phyloP scores from a whole-genome alignment of 2,329 filamentous ascomycete genomes.

The Calonectria naviculata region DNA sequence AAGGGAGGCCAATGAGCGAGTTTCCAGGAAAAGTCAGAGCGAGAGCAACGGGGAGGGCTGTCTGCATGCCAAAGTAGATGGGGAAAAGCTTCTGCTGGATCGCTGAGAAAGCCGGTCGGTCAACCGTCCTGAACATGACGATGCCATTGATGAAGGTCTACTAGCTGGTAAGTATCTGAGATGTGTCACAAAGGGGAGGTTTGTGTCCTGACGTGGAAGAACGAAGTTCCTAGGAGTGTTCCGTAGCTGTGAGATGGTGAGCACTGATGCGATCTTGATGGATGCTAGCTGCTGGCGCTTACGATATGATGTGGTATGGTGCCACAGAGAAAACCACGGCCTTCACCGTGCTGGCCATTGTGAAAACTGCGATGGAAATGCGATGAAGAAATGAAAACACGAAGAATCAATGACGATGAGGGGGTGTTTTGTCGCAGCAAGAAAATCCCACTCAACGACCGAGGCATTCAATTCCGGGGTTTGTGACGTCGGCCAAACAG shows the following conservation, averaged over 20 bases:
- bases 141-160: conserved; percentile 82
- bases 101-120: conserved; percentile 82
- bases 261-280: conserved; percentile 7
- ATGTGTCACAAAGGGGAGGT: neutral
- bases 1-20: conserved; percentile 56
- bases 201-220: conserved; percentile 75
- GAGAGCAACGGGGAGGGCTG: conserved; percentile 76
- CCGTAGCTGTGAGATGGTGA: conserved; percentile 74
- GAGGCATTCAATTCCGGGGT: neutral
- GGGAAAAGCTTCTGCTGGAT: conserved; percentile 88
- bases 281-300: conserved; percentile 42
- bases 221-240: conserved; percentile 84
- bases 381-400: conserved; percentile 4
- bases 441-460: neutral
- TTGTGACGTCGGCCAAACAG: conserved; percentile 19
- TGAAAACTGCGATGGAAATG: conserved; percentile 20
- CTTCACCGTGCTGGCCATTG: conserved; percentile 60
- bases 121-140: conserved; percentile 80
- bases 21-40: conserved; percentile 84
- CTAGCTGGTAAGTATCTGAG: conserved; percentile 20
- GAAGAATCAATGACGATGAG: neutral
- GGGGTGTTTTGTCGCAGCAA: neutral
- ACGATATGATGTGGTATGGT: conserved; percentile 83
- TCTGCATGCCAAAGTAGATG: conserved; percentile 89
- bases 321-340: conserved; percentile 71